A percentile compares a stretch with the other conserved stretches of the same genome.
Conservation (phyloP, 768 basidiomycete genomes). For the Jaapia argillacea region DNA sequence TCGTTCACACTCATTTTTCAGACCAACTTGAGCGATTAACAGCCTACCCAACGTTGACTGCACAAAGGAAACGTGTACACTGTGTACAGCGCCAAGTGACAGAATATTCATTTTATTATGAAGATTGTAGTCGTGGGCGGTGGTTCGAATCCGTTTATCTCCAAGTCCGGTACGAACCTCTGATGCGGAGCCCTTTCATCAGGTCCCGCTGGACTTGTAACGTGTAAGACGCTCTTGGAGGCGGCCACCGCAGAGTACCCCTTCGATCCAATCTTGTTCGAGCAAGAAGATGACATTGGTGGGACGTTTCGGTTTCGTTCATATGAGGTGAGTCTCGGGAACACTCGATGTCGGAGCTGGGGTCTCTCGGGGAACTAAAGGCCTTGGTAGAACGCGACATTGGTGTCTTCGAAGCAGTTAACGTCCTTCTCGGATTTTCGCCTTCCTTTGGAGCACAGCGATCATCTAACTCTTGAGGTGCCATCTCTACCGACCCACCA, state of each 20-base stretch:
- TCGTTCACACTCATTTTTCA: too few relatives aligned
- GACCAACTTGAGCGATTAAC: too few relatives aligned
- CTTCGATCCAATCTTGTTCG: constrained; percentile 38
- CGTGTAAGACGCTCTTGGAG: constrained; percentile 38
- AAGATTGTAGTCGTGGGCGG: too few relatives aligned
- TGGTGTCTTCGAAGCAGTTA: constrained; percentile 51
- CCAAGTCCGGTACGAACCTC: too few relatives aligned
- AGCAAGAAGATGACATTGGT: constrained; percentile 38
- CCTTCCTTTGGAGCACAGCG: constrained; percentile 31
- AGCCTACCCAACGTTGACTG: too few relatives aligned
- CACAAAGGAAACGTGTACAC: too few relatives aligned
- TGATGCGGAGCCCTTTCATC: too few relatives aligned
- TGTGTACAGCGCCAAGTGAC: too few relatives aligned
- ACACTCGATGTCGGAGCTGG: not conserved
- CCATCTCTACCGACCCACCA: not conserved
- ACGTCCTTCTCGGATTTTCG: constrained; percentile 55
- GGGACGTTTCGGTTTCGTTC: constrained; percentile 42
- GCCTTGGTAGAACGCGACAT: constrained; percentile 31
- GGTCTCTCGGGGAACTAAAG: too few relatives aligned
- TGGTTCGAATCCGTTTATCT: too few relatives aligned
- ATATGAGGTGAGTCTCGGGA: constrained; percentile 25
- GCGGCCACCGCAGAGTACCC: constrained; percentile 26
- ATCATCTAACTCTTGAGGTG: constrained; percentile 37
- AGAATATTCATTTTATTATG: too few relatives aligned
- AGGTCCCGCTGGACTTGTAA: constrained; percentile 39